These are phyloP conservation scores for Fusarium sp. DNA, from an alignment of 2,329 filamentous ascomycete genomes.

Conservation along the genomic window DNA sequence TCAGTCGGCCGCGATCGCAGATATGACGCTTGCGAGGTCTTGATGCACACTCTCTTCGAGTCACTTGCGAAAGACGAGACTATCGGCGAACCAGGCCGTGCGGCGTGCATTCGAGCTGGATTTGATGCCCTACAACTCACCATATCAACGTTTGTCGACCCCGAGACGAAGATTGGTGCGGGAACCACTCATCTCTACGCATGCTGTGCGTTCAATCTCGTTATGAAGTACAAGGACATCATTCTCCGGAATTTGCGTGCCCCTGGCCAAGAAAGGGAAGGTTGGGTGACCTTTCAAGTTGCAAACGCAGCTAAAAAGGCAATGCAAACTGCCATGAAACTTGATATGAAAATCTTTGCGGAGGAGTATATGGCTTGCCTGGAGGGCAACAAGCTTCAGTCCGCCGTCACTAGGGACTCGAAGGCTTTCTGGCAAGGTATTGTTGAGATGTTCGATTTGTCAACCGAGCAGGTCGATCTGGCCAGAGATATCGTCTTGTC, in stretches of 20 bases:
- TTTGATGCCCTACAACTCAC: constrained; percentile 70
- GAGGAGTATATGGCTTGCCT: constrained; percentile 69
- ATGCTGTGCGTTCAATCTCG: constrained; percentile 73
- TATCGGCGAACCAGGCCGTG: constrained; percentile 68
- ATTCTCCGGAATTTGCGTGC: constrained; percentile 58
- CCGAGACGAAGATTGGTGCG: constrained; percentile 57
- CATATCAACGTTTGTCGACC: constrained; percentile 66
- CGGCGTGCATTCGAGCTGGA: constrained; percentile 73
- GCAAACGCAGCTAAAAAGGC: constrained; percentile 58
- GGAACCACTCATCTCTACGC: constrained; percentile 71
- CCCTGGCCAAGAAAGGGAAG: constrained; percentile 45
- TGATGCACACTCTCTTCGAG: constrained; percentile 80
- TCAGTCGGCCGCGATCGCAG: constrained; percentile 82
- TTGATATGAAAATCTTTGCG: constrained; percentile 58
- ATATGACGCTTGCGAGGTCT: constrained; percentile 81
- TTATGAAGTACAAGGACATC: constrained; percentile 71
- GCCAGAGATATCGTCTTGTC: constrained; percentile 79
- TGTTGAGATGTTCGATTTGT: constrained; percentile 80
- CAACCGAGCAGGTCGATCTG: constrained; percentile 77
- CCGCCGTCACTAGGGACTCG: constrained; percentile 76
- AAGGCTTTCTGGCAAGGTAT: constrained; percentile 53
- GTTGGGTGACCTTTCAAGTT: constrained; percentile 56
- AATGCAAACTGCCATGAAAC: constrained; percentile 65
- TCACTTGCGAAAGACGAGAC: constrained; percentile 66
- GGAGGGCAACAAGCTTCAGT: constrained; percentile 69